These are phyloP conservation scores for Clarireedia hainanense DNA, from an alignment of 2,329 filamentous ascomycete species.

Conservation along the genomic window DNA sequence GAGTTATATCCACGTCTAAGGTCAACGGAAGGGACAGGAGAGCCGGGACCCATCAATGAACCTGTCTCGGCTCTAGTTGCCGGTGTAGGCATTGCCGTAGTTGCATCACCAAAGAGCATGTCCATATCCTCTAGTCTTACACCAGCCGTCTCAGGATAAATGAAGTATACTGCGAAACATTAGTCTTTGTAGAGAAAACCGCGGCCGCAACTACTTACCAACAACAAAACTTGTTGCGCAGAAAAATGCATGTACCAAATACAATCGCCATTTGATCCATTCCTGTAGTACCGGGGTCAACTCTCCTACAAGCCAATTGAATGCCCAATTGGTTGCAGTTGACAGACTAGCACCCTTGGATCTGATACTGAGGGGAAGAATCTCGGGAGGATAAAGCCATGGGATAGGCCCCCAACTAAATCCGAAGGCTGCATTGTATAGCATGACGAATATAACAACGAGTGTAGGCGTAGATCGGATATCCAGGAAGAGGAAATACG, in stretches of 20 bases:
- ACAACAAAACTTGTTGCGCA: constrained; percentile 92
- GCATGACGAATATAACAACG: constrained; percentile 93
- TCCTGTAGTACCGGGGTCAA: constrained; percentile 91
- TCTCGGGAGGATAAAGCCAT: constrained; percentile 98
- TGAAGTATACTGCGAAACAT: constrained; percentile 71
- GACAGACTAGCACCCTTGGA: constrained; percentile 96
- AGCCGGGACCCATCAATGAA: constrained; percentile 70
- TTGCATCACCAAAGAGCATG: constrained; percentile 85
- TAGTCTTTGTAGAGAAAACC: neutral
- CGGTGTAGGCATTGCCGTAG: constrained; percentile 73
- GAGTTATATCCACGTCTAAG: constrained; percentile 45
- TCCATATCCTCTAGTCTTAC: constrained; percentile 97
- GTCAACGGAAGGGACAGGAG: constrained; percentile 72
- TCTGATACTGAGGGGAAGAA: constrained; percentile 89
- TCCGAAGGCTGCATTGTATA: constrained; percentile 96
- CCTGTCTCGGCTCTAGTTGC: constrained; percentile 69
- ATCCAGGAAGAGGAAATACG: constrained; percentile 91
- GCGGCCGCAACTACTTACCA: constrained; percentile 53
- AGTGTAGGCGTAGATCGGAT: constrained; percentile 68
- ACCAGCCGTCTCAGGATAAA: constrained; percentile 95
- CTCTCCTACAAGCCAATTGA: constrained; percentile 95
- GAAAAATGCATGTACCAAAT: constrained; percentile 93
- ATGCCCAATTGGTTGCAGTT: constrained; percentile 95
- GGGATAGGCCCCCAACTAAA: constrained; percentile 97
- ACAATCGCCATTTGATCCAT: constrained; percentile 86